phyloP scores from a whole-genome alignment of 768 basidiomycete species.

The Leccinum longicurvipes region DNA sequence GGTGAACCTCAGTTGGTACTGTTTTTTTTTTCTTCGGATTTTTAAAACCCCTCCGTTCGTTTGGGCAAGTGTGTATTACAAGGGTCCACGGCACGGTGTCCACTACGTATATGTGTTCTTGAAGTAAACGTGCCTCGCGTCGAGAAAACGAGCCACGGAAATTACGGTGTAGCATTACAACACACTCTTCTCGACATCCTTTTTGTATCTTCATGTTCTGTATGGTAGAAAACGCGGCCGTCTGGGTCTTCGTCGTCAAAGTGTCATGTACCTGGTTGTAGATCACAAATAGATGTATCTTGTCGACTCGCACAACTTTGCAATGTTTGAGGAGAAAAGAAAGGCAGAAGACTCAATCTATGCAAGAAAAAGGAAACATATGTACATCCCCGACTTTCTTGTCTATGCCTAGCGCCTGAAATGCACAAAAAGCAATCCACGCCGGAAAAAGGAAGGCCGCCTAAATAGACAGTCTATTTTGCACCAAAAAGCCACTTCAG shows the following conservation, averaged over 20 bases:
- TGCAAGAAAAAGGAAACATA: not conserved
- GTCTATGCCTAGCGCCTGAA: constrained; percentile 8
- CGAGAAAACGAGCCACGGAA: not conserved
- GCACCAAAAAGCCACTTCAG: constrained; percentile 33
- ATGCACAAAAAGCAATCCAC: not conserved
- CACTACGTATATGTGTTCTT: not conserved
- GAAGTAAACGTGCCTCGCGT: not conserved
- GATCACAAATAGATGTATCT: no score
- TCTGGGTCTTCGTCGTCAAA: no score
- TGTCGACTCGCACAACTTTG: not conserved
- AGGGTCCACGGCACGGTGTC: not conserved
- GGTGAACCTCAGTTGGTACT: constrained; percentile 12
- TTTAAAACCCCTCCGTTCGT: no score
- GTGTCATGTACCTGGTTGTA: no score
- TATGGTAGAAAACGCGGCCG: not conserved
- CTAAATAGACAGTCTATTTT: constrained; percentile 14
- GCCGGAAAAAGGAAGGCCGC: constrained; percentile 9
- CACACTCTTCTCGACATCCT: no score
- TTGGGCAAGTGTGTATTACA: not conserved
- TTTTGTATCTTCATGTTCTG: not conserved
- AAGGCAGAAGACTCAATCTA: not conserved
- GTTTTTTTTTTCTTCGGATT: not conserved
- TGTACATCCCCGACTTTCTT: constrained; percentile 13
- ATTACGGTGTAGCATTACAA: no score
- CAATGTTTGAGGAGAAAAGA: not conserved